phyloP scores from a whole-genome alignment of 2,329 filamentous ascomycete genomes.

The Leptographium procerum region DNA sequence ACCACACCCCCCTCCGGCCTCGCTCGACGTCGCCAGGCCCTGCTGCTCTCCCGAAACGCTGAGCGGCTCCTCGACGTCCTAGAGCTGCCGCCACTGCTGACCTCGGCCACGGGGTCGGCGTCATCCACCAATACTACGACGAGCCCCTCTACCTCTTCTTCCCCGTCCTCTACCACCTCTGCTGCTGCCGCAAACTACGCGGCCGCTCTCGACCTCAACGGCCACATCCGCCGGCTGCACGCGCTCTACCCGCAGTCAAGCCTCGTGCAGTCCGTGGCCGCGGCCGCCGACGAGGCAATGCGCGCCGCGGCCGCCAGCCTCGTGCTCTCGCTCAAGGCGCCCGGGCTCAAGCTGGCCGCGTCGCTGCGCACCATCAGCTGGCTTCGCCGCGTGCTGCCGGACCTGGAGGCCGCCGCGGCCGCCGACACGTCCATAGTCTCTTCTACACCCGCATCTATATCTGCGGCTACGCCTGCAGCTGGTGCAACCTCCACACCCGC shows the following conservation, averaged over 20 bases:
- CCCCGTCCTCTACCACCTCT: background rate
- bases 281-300: constrained; percentile 78
- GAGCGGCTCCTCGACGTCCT: constrained; percentile 85
- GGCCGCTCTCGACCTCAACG: constrained; percentile 79
- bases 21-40: constrained; percentile 62
- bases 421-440: background rate
- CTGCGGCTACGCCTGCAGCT: no score
- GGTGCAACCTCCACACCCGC: constrained; percentile 15
- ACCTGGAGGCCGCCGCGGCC: constrained; percentile 42
- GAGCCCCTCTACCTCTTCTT: background rate
- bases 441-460: no score
- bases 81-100: constrained; percentile 75
- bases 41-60: constrained; percentile 75
- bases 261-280: constrained; percentile 59
- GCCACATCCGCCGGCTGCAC: constrained; percentile 82
- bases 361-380: constrained; percentile 87
- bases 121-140: background rate
- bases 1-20: constrained; percentile 58
- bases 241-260: constrained; percentile 70
- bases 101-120: constrained; percentile 54
- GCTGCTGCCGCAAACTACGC: constrained; percentile 64
- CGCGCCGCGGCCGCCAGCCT: constrained; percentile 79
- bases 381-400: constrained; percentile 76
- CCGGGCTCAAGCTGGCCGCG: constrained; percentile 74
- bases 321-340: constrained; percentile 62